Evolutionary conservation across 1,284 basidiomycete genomes (phyloP).

Genomic region (Sporisorium scitamineum): DNA sequence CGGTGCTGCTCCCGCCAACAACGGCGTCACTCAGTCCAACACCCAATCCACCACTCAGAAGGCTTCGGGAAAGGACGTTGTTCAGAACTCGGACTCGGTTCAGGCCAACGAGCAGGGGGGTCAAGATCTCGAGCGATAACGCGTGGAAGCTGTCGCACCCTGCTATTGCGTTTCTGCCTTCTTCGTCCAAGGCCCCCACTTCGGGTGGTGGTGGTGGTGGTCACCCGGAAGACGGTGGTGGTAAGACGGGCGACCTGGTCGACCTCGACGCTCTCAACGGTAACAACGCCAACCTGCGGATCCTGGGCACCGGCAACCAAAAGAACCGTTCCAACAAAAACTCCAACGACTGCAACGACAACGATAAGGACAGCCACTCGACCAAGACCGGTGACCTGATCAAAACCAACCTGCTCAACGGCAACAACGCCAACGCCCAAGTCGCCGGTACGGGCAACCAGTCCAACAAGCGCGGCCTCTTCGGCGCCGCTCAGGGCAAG

Average conservation of each 20-base stretch:
- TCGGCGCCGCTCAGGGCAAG: slow-evolving; percentile 16
- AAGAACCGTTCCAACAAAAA: slow-evolving; percentile 9
- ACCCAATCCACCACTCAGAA: slow-evolving; percentile 23
- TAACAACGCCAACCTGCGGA: slow-evolving; percentile 23
- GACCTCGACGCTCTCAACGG: slow-evolving; percentile 19
- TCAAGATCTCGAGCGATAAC: slow-evolving; percentile 20
- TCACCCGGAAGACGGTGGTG: slow-evolving; percentile 1
- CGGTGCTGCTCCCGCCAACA: slow-evolving; percentile 26
- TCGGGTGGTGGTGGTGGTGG: not conserved
- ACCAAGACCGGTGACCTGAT: slow-evolving; percentile 23
- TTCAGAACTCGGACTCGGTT: slow-evolving; percentile 16
- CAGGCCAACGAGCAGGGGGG: slow-evolving; percentile 34
- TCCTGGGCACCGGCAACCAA: slow-evolving; percentile 32
- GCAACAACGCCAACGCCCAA: slow-evolving; percentile 25
- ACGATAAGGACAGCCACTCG: slow-evolving; percentile 3
- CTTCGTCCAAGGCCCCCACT: slow-evolving; percentile 2
- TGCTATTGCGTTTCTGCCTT: slow-evolving; percentile 12
- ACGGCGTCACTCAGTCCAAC: slow-evolving; percentile 27
- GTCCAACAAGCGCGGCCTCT: slow-evolving; percentile 12
- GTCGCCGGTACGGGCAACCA: slow-evolving; percentile 30
- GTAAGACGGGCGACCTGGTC: slow-evolving; percentile 7
- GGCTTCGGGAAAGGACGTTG: slow-evolving; percentile 20
- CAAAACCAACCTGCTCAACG: slow-evolving; percentile 24
- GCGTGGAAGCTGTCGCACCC: slow-evolving; percentile 17
- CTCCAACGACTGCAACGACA: too few relatives aligned